A percentile compares a stretch with the other conserved stretches of the same genome.
Conservation (phyloP, 352 stramenopile genomes). For the Pythium pyrilobum region DNA sequence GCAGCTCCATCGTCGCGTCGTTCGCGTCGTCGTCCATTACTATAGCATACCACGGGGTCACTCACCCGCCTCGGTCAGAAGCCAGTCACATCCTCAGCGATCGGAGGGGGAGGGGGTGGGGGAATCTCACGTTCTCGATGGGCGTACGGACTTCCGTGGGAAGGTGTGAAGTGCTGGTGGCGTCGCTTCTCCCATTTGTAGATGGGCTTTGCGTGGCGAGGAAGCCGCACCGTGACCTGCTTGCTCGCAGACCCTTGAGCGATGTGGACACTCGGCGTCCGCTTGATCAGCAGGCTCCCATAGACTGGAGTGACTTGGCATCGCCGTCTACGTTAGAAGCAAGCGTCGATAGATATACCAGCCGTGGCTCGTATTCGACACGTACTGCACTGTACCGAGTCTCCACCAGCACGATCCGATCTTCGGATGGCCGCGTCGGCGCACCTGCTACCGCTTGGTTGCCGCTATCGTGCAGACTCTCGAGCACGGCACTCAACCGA, state of each 20-base stretch:
- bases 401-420: constrained; percentile 4
- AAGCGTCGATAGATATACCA: not conserved
- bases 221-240: constrained; percentile 21
- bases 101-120: too few relatives aligned
- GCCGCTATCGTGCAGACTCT: constrained; percentile 20
- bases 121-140: too few relatives aligned
- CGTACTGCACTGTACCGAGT: not conserved
- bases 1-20: constrained; percentile 42
- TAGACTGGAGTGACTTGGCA: constrained; percentile 13
- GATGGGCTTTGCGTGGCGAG: constrained; percentile 37
- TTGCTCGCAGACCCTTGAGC: constrained; percentile 23
- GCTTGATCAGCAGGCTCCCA: constrained; percentile 29
- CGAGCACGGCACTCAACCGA: constrained; percentile 27
- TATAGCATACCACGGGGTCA: not conserved
- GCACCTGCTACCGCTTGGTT: not conserved
- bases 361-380: too few relatives aligned
- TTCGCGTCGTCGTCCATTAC: constrained; percentile 33
- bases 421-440: too few relatives aligned
- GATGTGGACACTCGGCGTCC: constrained; percentile 15
- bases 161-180: constrained; percentile 2
- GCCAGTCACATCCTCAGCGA: too few relatives aligned
- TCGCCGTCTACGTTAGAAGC: not conserved
- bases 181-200: constrained; percentile 52
- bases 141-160: not conserved
- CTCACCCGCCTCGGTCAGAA: too few relatives aligned